Percentiles rank a stretch among this genome's conserved stretches.
Conservation (phyloP, 2,329 filamentous ascomycete species). For the Fusarium oxysporum region DNA sequence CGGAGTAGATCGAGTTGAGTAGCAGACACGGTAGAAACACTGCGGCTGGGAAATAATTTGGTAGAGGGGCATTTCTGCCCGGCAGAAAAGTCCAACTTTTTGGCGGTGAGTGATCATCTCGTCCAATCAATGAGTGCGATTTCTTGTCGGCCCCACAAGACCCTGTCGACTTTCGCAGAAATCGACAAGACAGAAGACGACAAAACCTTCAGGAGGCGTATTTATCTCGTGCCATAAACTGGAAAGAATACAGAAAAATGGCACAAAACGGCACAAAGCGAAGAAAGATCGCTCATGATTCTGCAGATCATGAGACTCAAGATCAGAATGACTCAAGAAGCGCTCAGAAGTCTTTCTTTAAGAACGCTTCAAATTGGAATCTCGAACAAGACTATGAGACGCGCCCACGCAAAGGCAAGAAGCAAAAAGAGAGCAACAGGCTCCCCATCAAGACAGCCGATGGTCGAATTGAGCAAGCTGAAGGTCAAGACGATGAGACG, state of each 20-base stretch:
- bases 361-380: conserved; percentile 84
- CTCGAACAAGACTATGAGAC: conserved; percentile 92
- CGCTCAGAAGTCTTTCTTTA: conserved; percentile 74
- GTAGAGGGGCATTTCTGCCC: conserved; percentile 30
- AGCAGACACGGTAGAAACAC: conserved; percentile 4
- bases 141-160: background rate
- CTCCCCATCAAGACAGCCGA: conserved; percentile 89
- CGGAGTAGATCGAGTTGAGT: background rate
- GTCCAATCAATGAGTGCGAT: conserved; percentile 1
- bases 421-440: conserved; percentile 77
- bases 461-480: conserved; percentile 74
- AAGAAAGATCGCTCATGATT: conserved; percentile 67
- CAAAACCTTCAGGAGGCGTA: conserved; percentile 34
- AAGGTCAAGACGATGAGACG: conserved; percentile 67
- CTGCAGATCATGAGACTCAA: conserved; percentile 58
- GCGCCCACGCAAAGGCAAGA: conserved; percentile 81
- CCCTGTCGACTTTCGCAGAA: conserved; percentile 31
- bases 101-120: conserved; percentile 51
- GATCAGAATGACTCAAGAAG: conserved; percentile 51
- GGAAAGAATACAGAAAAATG: conserved; percentile 52
- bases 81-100: conserved; percentile 46
- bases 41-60: conserved; percentile 27
- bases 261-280: conserved; percentile 64
- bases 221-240: conserved; percentile 17
- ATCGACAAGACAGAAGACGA: conserved; percentile 18